Evolutionary conservation across 208 protist genomes (phyloP).

Genomic region (Leptomonas seymouri): DNA sequence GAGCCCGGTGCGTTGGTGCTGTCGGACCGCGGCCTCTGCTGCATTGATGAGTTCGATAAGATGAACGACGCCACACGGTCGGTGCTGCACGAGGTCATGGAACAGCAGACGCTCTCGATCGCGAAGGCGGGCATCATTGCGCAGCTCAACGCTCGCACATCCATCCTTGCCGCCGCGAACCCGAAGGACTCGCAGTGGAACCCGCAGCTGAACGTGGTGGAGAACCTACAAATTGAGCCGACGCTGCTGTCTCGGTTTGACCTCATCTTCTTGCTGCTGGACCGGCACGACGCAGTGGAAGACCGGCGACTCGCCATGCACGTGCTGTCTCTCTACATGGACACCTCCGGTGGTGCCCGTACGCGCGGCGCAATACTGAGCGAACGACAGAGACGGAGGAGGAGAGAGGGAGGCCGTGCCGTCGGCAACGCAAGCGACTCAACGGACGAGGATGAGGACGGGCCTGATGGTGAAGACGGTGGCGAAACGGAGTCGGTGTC

Average conservation of each 20-base stretch:
- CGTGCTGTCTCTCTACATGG: conserved; percentile 97
- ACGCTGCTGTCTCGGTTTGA: conserved; percentile 99
- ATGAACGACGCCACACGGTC: conserved; percentile 98
- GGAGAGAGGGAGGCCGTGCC: not conserved
- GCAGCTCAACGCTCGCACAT: conserved; percentile 98
- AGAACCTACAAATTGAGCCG: conserved; percentile 99
- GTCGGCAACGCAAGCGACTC: conserved; percentile 10
- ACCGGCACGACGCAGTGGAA: conserved; percentile 92
- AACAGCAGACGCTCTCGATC: conserved; percentile 99
- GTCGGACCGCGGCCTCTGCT: conserved; percentile 99
- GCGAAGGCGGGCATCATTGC: conserved; percentile 99
- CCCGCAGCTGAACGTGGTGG: conserved; percentile 95
- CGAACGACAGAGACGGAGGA: not conserved
- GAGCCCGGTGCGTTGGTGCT: conserved; percentile 99
- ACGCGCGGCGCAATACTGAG: conserved; percentile 12
- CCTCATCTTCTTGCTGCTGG: conserved; percentile 98
- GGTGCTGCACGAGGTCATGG: conserved; percentile 99
- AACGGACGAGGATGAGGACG: conserved; percentile 6
- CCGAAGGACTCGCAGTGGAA: conserved; percentile 98
- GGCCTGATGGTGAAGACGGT: not conserved
- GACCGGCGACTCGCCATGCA: conserved; percentile 97
- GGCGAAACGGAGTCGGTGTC: not conserved
- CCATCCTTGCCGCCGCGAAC: conserved; percentile 99
- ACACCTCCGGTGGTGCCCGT: conserved; percentile 30
- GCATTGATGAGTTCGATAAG: conserved; percentile 99